Base-by-base conservation (phyloP, 345 rosid species). In the Trapa incisa region DNA sequence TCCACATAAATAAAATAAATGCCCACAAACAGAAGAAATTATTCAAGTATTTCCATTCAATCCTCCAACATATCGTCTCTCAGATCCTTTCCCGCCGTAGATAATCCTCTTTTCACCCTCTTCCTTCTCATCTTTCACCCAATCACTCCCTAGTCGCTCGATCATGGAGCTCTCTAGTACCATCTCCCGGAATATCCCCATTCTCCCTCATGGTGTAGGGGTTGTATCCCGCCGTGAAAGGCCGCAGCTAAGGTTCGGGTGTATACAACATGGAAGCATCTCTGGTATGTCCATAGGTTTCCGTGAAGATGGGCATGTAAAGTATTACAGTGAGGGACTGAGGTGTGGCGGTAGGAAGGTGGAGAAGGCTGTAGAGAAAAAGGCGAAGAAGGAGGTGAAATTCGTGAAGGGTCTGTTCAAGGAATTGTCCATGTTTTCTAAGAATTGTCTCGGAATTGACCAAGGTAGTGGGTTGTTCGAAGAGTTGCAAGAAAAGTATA, bases 311-410 rank as follows among this genome's bases (percentile, higher is more conserved):
- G 81, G 82, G 4, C 84, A 82, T 13, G 52, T 74, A 73, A 65
- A 45, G 72, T 78, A 78, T 72, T 83, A 81, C 64, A 65, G 60
- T 0, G 80, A 53, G 61, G 71, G 70, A 48, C 53, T 74, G 68
- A 71, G 74, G 71, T 73, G 74, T 29, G 74, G 67, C 61, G 41
- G 38, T 67, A 73, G 65, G 29, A 73, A 75, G 75, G 76, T 75
- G 72, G 71, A 77, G 67, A 76, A 74, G 67, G 73, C 72, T 64
- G 73, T 75, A 65, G 72, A 69, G 76, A 72, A 71, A 43, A 71
- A 70, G 6, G 56, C 67, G 22, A 87, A 84, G 80, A 83, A 80
- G 86, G 80, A 74, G 68, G 64, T 79, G 35, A 87, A 80, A 67
- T 71, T 77, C 75, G 66, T 80, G 0, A 79, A 80, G 68, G 76